These are phyloP conservation scores for Aspergillus unguis DNA, from an alignment of 2,329 filamentous ascomycete genomes.

Conservation along the genomic window DNA sequence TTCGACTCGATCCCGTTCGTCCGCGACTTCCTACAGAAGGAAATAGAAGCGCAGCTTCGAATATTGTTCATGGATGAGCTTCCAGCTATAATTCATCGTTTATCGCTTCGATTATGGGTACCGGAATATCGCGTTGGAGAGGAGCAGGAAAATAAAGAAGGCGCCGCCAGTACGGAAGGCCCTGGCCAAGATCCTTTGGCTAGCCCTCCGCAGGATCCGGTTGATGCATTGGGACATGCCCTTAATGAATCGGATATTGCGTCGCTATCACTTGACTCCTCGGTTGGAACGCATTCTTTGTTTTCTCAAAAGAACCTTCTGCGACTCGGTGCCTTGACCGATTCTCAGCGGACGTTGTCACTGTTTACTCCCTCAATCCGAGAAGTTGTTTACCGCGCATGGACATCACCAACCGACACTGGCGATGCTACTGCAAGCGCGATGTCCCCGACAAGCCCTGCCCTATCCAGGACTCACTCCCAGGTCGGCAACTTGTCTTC, in stretches of 20 bases:
- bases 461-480: slow-evolving; percentile 62
- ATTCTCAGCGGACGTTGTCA: slow-evolving; percentile 86
- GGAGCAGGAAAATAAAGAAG: slow-evolving; percentile 52
- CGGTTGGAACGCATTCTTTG: slow-evolving; percentile 77
- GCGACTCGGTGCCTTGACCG: slow-evolving; percentile 74
- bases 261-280: slow-evolving; percentile 72
- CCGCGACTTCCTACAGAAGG: slow-evolving; percentile 91
- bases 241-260: slow-evolving; percentile 73
- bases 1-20: slow-evolving; percentile 99
- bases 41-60: slow-evolving; percentile 88
- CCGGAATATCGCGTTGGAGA: slow-evolving; percentile 75
- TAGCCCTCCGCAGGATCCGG: slow-evolving; percentile 74
- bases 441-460: slow-evolving; percentile 44
- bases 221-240: slow-evolving; percentile 74
- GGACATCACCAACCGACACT: slow-evolving; percentile 75
- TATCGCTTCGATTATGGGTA: slow-evolving; percentile 85
- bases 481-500: slow-evolving; percentile 61
- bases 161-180: slow-evolving; percentile 55
- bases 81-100: slow-evolving; percentile 89
- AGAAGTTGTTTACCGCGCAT: slow-evolving; percentile 88
- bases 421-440: slow-evolving; percentile 52
- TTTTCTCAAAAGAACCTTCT: slow-evolving; percentile 95
- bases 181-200: slow-evolving; percentile 74
- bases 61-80: slow-evolving; percentile 97
- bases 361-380: slow-evolving; percentile 87